Evolutionary conservation across 495 filamentous ascomycete species (phyloP).

Genomic region (Jackrogersella multiformis): DNA sequence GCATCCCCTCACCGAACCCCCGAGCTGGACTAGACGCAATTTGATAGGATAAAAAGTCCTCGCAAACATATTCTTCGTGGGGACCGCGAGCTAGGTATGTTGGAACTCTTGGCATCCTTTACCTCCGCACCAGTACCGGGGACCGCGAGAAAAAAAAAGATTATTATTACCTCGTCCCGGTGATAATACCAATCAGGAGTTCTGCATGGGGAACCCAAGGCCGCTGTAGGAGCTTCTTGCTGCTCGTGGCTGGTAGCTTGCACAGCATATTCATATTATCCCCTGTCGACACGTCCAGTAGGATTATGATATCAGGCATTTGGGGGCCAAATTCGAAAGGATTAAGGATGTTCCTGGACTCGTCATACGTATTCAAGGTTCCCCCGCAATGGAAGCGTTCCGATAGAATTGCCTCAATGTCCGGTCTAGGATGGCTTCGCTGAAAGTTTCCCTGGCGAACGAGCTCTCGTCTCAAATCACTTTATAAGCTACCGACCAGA

Average conservation of each 20-base stretch:
- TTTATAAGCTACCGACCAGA: slow-evolving; percentile 16
- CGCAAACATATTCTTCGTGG: slow-evolving; percentile 39
- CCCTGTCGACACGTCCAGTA: slow-evolving; percentile 19
- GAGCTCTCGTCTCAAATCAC: slow-evolving; percentile 23
- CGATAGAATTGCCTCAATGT: slow-evolving; percentile 38
- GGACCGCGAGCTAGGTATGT: slow-evolving; percentile 36
- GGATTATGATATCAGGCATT: slow-evolving; percentile 33
- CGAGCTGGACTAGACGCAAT: slow-evolving; percentile 40
- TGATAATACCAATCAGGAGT: slow-evolving; percentile 35
- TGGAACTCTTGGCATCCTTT: slow-evolving; percentile 37
- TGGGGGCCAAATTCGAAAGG: slow-evolving; percentile 33
- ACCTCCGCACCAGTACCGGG: slow-evolving; percentile 37
- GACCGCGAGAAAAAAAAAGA: slow-evolving; percentile 29
- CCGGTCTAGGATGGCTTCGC: slow-evolving; percentile 36
- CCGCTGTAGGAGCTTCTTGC: slow-evolving; percentile 29
- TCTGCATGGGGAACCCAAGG: slow-evolving; percentile 26
- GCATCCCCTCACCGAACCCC: slow-evolving; percentile 49
- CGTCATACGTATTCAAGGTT: slow-evolving; percentile 29
- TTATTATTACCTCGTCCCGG: slow-evolving; percentile 32
- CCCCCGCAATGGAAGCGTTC: slow-evolving; percentile 37
- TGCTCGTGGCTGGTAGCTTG: slow-evolving; percentile 21
- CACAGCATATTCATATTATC: slow-evolving; percentile 18
- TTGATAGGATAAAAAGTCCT: slow-evolving; percentile 38
- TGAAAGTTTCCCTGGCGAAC: slow-evolving; percentile 36
- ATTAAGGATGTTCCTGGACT: slow-evolving; percentile 36